These are phyloP conservation scores for Tinospora cordifolia DNA, from an alignment of 164 flowering plant genomes.

Conservation along the genomic window DNA sequence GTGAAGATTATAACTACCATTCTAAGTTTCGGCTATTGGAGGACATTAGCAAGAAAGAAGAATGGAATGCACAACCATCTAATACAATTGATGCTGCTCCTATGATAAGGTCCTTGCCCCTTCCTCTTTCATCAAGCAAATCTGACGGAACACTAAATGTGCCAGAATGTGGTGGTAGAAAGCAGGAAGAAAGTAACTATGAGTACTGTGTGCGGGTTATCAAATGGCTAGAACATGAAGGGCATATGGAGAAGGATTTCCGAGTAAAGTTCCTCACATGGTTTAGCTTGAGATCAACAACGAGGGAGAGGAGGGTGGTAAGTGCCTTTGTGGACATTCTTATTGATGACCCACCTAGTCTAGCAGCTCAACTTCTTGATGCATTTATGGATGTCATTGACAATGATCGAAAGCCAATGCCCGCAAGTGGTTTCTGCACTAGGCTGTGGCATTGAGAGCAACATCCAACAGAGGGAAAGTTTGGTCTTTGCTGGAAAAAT, in stretches of 20 bases:
- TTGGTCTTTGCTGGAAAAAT: background rate
- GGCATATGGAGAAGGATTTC: conserved; percentile 50
- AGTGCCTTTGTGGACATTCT: conserved; percentile 50
- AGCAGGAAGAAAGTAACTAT: conserved; percentile 30
- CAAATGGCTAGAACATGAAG: conserved; percentile 54
- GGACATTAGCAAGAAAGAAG: conserved; percentile 18
- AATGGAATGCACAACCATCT: conserved; percentile 6
- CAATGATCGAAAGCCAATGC: conserved; percentile 25
- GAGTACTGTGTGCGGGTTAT: conserved; percentile 49
- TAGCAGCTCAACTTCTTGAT: conserved; percentile 65
- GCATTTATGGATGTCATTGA: conserved; percentile 45
- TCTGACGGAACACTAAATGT: conserved; percentile 13
- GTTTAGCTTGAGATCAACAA: conserved; percentile 67
- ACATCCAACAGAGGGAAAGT: background rate
- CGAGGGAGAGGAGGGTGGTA: conserved; percentile 52
- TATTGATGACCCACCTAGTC: conserved; percentile 59
- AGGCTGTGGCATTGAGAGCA: conserved; percentile 33
- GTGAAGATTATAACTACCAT: conserved; percentile 6
- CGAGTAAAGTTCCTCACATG: conserved; percentile 69
- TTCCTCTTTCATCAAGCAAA: conserved; percentile 39
- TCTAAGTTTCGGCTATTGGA: conserved; percentile 18
- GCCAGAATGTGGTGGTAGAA: conserved; percentile 8
- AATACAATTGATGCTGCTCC: background rate
- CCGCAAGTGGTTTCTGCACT: conserved; percentile 31
- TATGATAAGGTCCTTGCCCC: conserved; percentile 8